Evolutionary conservation across 148 eudicot genomes (phyloP).

Genomic region (Amaranthus palmeri): DNA sequence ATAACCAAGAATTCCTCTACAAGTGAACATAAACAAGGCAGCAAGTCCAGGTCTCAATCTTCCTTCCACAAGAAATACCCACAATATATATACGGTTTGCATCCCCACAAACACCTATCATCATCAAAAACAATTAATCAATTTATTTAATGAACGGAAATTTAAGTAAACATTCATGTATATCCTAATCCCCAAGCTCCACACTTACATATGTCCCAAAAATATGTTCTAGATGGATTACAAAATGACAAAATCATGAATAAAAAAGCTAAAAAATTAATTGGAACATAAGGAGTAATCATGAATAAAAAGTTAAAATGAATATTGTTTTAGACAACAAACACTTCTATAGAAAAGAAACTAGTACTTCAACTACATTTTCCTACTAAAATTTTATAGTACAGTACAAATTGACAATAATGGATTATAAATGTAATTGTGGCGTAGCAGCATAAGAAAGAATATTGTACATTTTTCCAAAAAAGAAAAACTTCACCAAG

Average conservation of each 20-base stretch:
- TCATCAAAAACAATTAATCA: slow-evolving; percentile 6
- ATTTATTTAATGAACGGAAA: neutral
- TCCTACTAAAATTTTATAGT: no score
- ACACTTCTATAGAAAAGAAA: no score
- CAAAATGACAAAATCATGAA: no score
- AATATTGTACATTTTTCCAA: neutral
- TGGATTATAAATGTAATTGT: neutral
- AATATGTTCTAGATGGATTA: no score
- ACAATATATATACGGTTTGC: slow-evolving; percentile 75
- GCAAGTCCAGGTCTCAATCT: slow-evolving; percentile 83
- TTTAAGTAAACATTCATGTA: neutral
- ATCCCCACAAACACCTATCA: slow-evolving; percentile 78
- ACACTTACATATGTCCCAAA: no score
- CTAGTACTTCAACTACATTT: no score
- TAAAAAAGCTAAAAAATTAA: no score
- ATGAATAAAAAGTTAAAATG: no score
- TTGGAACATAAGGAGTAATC: no score
- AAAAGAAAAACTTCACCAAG: no score
- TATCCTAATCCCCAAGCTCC: neutral
- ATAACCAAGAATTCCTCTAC: slow-evolving; percentile 91
- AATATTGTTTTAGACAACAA: no score
- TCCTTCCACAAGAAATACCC: slow-evolving; percentile 90
- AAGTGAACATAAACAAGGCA: slow-evolving; percentile 83
- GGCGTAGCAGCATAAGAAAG: neutral
- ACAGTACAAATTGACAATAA: no score